Conservation (phyloP, 2,329 filamentous ascomycete species). For the Zasmidium citrigriseum region DNA sequence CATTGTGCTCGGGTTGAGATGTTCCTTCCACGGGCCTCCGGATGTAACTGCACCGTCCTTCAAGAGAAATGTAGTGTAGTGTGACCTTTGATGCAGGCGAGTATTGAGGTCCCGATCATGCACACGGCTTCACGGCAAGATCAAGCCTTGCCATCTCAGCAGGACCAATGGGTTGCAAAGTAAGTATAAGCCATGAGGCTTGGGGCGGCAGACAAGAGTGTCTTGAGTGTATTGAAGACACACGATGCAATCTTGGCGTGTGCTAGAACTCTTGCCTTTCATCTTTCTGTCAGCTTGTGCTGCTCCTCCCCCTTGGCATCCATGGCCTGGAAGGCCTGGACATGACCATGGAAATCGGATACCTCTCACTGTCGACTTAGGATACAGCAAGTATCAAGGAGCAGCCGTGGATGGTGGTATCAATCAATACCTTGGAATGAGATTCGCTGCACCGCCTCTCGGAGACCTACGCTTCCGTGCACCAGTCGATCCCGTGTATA, state of each 20-base stretch:
- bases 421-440: constrained; percentile 21
- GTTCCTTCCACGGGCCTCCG: neutral
- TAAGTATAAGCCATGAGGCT: neutral
- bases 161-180: neutral
- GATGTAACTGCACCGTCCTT: neutral
- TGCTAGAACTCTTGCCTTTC: neutral
- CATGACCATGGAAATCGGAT: neutral
- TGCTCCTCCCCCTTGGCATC: neutral
- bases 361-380: constrained; percentile 23
- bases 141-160: neutral
- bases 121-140: neutral
- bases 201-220: neutral
- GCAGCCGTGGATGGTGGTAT: constrained; percentile 23
- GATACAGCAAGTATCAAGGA: constrained; percentile 26
- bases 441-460: constrained; percentile 26
- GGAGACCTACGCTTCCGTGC: constrained; percentile 30
- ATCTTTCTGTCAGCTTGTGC: neutral
- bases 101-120: neutral
- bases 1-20: neutral
- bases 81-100: neutral
- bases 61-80: neutral
- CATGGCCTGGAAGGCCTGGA: neutral
- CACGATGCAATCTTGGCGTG: neutral
- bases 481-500: constrained; percentile 26
- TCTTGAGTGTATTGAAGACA: neutral